Evolutionary conservation across 2,329 filamentous ascomycete genomes (phyloP).

Genomic region (Aspergillus phoenicis): DNA sequence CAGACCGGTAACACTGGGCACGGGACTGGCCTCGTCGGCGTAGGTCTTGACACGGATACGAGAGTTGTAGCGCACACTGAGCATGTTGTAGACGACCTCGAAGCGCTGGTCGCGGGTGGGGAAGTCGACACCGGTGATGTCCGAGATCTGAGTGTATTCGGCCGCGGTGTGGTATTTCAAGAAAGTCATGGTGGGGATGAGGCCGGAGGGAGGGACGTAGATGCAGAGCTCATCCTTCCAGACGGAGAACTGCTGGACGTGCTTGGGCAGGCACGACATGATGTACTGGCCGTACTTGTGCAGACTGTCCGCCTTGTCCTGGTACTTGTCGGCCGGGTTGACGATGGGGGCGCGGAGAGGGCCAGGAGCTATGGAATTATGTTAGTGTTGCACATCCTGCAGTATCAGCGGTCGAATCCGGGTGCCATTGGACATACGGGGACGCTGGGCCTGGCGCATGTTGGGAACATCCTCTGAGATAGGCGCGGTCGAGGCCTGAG

Average conservation of each 20-base stretch:
- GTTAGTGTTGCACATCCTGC: background rate
- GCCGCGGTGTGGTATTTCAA: slow-evolving; percentile 97
- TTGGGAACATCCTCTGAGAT: slow-evolving; percentile 63
- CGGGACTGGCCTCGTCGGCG: slow-evolving; percentile 90
- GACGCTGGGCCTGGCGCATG: slow-evolving; percentile 63
- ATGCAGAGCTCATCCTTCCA: slow-evolving; percentile 99
- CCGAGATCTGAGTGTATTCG: slow-evolving; percentile 91
- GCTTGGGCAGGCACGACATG: slow-evolving; percentile 95
- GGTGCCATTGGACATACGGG: slow-evolving; percentile 44
- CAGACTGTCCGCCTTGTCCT: slow-evolving; percentile 80
- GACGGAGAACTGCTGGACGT: slow-evolving; percentile 97
- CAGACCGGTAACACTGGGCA: slow-evolving; percentile 81
- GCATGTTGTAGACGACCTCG: slow-evolving; percentile 96
- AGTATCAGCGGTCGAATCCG: background rate
- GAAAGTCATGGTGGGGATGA: slow-evolving; percentile 91
- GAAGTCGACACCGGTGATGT: slow-evolving; percentile 94
- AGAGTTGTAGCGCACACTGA: slow-evolving; percentile 94
- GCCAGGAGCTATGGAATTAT: slow-evolving; percentile 48
- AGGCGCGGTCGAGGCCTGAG: slow-evolving; percentile 59
- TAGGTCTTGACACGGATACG: slow-evolving; percentile 98
- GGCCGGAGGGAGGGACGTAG: slow-evolving; percentile 83
- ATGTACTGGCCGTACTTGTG: slow-evolving; percentile 96
- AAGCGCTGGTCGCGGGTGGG: slow-evolving; percentile 94
- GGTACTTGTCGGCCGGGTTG: slow-evolving; percentile 92
- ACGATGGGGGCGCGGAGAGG: slow-evolving; percentile 76